Percentiles rank a stretch among this genome's conserved stretches.
Evolutionary conservation across 2,329 filamentous ascomycete genomes (phyloP).

Genomic region (Penicillium sp.): DNA sequence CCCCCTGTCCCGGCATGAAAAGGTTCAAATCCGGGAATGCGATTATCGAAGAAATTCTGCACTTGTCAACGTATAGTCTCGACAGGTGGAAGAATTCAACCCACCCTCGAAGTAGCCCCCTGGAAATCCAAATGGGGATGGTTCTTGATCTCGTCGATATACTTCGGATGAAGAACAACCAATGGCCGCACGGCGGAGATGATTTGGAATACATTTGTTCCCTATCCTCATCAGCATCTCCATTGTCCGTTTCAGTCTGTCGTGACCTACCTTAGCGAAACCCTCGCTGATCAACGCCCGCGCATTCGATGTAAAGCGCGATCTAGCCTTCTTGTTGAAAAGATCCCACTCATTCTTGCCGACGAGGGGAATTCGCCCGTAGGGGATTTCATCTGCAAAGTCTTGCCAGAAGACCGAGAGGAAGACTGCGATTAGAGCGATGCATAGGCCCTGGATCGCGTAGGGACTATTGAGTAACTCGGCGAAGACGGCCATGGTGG

Average conservation of each 20-base stretch:
- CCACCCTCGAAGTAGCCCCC: conserved; percentile 29
- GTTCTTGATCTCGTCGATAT: conserved; percentile 38
- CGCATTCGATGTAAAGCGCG: conserved; percentile 29
- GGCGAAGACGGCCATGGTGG: conserved; percentile 28
- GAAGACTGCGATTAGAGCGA: conserved; percentile 25
- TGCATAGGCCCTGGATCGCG: conserved; percentile 24
- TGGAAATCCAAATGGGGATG: conserved; percentile 34
- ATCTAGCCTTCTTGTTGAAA: conserved; percentile 35
- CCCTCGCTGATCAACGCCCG: conserved; percentile 31
- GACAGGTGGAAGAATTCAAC: not conserved
- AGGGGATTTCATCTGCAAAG: conserved; percentile 32
- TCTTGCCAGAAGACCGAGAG: conserved; percentile 30
- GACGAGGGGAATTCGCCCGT: conserved; percentile 32
- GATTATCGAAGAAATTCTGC: conserved; percentile 34
- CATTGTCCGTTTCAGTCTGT: not conserved
- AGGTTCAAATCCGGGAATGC: conserved; percentile 35
- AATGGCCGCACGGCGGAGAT: conserved; percentile 27
- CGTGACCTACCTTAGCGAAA: conserved; percentile 31
- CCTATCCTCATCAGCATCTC: conserved; percentile 20
- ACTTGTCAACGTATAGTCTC: conserved; percentile 4
- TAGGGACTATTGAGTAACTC: conserved; percentile 29
- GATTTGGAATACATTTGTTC: conserved; percentile 31
- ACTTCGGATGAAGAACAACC: conserved; percentile 36
- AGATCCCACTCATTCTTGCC: conserved; percentile 35
- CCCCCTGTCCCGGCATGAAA: conserved; percentile 25